These are phyloP conservation scores for Sphaerulina musiva DNA, from an alignment of 2,329 filamentous ascomycete genomes.

Conservation along the genomic window DNA sequence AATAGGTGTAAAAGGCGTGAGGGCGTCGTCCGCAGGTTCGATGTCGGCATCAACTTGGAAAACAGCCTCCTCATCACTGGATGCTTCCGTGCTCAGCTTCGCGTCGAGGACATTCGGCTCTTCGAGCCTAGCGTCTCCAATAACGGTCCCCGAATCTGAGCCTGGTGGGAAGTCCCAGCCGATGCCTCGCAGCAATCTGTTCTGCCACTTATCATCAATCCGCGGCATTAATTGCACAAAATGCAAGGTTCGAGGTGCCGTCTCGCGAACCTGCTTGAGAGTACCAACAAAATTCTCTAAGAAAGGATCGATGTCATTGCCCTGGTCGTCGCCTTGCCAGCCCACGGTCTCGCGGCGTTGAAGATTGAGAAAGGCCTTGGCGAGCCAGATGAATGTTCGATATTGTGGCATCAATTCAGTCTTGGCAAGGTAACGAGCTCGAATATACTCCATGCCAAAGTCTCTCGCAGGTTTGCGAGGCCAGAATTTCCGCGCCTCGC, in stretches of 20 bases:
- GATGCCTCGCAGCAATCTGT: conserved; percentile 5
- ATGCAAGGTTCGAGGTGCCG: conserved; percentile 37
- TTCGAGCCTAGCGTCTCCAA: not conserved
- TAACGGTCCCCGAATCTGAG: not conserved
- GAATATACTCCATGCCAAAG: conserved; percentile 28
- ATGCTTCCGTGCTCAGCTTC: not conserved
- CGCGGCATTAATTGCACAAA: conserved; percentile 43
- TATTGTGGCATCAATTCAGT: conserved; percentile 37
- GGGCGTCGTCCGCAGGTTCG: not conserved
- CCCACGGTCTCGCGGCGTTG: conserved; percentile 32
- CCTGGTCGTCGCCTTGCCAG: conserved; percentile 24
- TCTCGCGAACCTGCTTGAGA: conserved; percentile 28
- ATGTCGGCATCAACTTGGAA: not conserved
- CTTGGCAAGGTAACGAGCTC: conserved; percentile 23
- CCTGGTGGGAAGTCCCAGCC: conserved; percentile 4
- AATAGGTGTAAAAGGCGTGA: not conserved
- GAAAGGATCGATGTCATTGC: not conserved
- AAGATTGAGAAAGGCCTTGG: conserved; percentile 34
- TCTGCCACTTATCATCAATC: conserved; percentile 29
- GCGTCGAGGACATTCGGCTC: not conserved
- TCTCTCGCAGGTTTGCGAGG: conserved; percentile 23
- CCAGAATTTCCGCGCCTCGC: conserved; percentile 29
- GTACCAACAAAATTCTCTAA: conserved; percentile 26
- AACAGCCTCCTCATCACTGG: not conserved
- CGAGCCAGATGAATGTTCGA: conserved; percentile 40